These are phyloP conservation scores for Russula dissimulans DNA, from an alignment of 768 basidiomycete genomes.

Conservation along the genomic window DNA sequence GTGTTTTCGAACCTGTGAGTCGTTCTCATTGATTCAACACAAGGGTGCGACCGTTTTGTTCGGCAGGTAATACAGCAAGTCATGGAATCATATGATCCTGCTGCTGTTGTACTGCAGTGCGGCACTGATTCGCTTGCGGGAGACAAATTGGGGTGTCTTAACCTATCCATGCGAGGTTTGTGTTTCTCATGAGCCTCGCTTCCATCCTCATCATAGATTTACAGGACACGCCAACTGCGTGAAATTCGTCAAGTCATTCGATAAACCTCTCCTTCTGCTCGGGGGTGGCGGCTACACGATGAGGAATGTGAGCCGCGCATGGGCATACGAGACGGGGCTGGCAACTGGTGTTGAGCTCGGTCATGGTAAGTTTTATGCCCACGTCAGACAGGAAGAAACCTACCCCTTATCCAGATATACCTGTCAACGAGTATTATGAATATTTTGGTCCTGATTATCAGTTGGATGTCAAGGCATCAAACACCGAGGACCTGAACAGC, in stretches of 20 bases:
- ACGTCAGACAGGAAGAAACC: not conserved
- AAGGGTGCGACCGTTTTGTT: not conserved
- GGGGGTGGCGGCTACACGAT: slow-evolving; percentile 99
- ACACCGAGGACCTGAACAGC: slow-evolving; percentile 93
- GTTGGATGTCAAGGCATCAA: slow-evolving; percentile 88
- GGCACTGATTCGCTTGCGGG: slow-evolving; percentile 96
- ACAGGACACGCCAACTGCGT: slow-evolving; percentile 95
- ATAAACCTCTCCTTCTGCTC: slow-evolving; percentile 84
- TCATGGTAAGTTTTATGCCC: slow-evolving; percentile 42
- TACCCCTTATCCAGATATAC: slow-evolving; percentile 61
- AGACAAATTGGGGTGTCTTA: slow-evolving; percentile 92
- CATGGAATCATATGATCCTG: slow-evolving; percentile 90
- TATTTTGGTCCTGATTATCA: slow-evolving; percentile 98
- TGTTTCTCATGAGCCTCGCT: not conserved
- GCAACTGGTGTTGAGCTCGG: slow-evolving; percentile 96
- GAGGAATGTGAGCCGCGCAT: slow-evolving; percentile 91
- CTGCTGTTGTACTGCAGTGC: slow-evolving; percentile 93
- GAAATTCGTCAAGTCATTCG: slow-evolving; percentile 93
- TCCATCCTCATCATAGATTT: not conserved
- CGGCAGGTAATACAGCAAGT: slow-evolving; percentile 84
- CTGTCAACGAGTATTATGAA: slow-evolving; percentile 98
- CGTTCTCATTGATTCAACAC: not conserved
- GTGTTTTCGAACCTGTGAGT: slow-evolving; percentile 88
- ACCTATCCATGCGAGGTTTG: slow-evolving; percentile 88
- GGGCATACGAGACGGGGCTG: slow-evolving; percentile 97